Base-by-base conservation (phyloP, 139 green algal genomes). In the Coelastrella sp. region DNA sequence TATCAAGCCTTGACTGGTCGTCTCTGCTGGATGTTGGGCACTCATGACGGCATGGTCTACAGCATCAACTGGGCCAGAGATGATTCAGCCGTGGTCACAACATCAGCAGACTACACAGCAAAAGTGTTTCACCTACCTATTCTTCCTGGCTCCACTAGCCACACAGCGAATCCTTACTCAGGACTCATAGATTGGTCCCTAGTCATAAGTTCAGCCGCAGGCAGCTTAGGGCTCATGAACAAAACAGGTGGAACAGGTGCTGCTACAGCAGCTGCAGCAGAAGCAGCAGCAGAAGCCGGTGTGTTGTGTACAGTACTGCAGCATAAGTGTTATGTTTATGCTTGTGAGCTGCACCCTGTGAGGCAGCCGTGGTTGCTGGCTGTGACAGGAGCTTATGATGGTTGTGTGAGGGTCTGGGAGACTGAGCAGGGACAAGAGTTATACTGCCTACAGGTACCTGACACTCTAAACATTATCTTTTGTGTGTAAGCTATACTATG, bases 101-200 rank as follows among this genome's bases (percentile, higher is more conserved):
- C 81, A 27, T 91, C 87, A 5, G 87, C 85, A n/a, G 90, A 93
- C 63, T 51, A 66, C 51, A 93, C 90, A 17, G 88, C 86, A 40
- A 91, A 91, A 78, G 62, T 85, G 30, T 85, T 62, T 62, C 79
- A 75, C 5, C 77, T 76, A 34, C 63, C 62, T 21, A 21, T 37
- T 4, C 79, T 74, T n/a, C 62, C 63, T 0, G 35, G 40, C 4
- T 41, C 62, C 57, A 15, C 45, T 9, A 67, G 11, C 37, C 17
- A 9, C 43, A 4, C 2, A 35, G 11, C 19, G 34, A 13, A 43
- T 25, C 27, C 53, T 64, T 17, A 8, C 45, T 53, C 45, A 53
- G 45, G 45, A 53, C 45, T n/a, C n/a, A n/a, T n/a, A n/a, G n/a
- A n/a, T n/a, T n/a, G n/a, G n/a, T n/a, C n/a, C n/a, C n/a, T n/a